Evolutionary conservation across 2,329 filamentous ascomycete species (phyloP).

Genomic region (Aspergillus sp.): DNA sequence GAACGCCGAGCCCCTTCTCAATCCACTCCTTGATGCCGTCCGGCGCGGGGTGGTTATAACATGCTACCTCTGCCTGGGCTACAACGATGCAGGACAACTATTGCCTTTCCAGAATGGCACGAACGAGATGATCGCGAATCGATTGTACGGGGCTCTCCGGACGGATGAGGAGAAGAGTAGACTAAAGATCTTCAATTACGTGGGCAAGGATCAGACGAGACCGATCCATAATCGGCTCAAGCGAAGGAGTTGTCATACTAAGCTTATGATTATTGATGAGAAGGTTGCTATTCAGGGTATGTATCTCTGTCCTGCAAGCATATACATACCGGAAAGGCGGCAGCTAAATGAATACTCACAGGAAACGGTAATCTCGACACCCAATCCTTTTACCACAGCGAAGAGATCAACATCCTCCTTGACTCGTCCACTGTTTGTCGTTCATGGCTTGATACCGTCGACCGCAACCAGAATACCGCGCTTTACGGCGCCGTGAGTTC

Average conservation of each 20-base stretch:
- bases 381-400: conserved; percentile 68
- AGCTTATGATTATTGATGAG: conserved; percentile 66
- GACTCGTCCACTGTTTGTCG: conserved; percentile 55
- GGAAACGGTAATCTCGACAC: conserved; percentile 73
- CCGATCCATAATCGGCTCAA: conserved; percentile 61
- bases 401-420: conserved; percentile 69
- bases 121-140: conserved; percentile 61
- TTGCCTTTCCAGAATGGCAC: conserved; percentile 67
- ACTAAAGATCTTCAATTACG: conserved; percentile 61
- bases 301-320: no score
- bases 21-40: conserved; percentile 56
- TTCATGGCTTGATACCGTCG: conserved; percentile 54
- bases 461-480: conserved; percentile 60
- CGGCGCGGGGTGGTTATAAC: conserved; percentile 59
- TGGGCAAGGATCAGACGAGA: conserved; percentile 61
- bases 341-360: conserved; percentile 2
- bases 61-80: conserved; percentile 67
- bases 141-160: conserved; percentile 51
- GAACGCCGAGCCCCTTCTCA: conserved; percentile 60
- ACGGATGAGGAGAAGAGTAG: conserved; percentile 40
- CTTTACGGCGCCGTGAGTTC: conserved; percentile 47
- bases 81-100: conserved; percentile 70
- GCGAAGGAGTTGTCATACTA: conserved; percentile 64
- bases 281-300: conserved; percentile 57
- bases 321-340: no score